These are phyloP conservation scores for Rhodotorula sp. DNA, from an alignment of 1,284 basidiomycete species.

Conservation along the genomic window DNA sequence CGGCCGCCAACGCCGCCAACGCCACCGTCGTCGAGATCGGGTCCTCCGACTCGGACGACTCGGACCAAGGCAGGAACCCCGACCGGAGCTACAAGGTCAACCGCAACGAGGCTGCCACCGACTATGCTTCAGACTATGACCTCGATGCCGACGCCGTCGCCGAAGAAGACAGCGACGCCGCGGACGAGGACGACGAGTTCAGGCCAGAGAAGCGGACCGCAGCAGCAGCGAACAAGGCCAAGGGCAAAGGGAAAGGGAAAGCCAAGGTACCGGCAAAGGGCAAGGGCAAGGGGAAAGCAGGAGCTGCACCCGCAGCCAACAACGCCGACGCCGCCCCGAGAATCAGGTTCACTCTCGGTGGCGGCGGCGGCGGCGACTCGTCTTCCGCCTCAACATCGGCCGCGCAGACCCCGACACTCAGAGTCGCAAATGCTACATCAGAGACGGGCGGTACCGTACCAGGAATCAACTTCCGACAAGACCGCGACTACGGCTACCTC, in stretches of 20 bases:
- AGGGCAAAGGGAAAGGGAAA: constrained; percentile 1
- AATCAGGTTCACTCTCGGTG: constrained; percentile 22
- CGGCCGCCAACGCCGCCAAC: constrained; percentile 6
- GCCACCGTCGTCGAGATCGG: constrained; percentile 6
- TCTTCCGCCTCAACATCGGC: not conserved
- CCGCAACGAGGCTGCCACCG: constrained; percentile 4
- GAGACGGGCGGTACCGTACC: constrained; percentile 17
- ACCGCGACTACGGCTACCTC: constrained; percentile 71
- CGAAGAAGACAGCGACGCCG: constrained; percentile 1
- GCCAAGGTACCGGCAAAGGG: not conserved
- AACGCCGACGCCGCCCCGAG: not conserved
- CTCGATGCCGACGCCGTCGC: constrained; percentile 13
- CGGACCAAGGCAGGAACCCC: constrained; percentile 16
- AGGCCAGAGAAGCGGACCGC: constrained; percentile 15
- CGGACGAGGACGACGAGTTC: constrained; percentile 22
- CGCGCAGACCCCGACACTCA: constrained; percentile 11
- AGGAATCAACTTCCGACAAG: constrained; percentile 25
- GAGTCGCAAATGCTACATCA: constrained; percentile 1
- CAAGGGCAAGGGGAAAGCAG: constrained; percentile 7
- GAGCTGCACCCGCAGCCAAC: not conserved
- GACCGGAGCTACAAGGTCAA: constrained; percentile 10
- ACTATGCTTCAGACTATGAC: constrained; percentile 16
- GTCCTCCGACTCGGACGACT: constrained; percentile 28
- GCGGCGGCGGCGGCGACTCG: not conserved
- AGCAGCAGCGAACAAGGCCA: not conserved